Evolutionary conservation across 345 rosid genomes (phyloP), one percentile per base, ranked within the genome.

Genomic region (Cochlearia excelsa): DNA sequence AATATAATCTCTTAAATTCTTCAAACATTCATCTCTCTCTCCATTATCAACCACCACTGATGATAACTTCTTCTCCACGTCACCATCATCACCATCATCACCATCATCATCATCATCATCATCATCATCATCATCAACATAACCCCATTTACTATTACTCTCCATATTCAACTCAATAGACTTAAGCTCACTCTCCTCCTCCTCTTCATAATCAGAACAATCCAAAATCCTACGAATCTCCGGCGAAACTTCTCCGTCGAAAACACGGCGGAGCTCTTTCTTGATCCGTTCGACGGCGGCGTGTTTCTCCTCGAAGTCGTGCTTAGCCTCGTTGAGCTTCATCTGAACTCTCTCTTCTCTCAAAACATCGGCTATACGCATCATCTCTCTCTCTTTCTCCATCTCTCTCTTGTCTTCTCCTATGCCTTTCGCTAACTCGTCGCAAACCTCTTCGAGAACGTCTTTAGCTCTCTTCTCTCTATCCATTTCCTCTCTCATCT

Each of bases 311-410:
- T 93, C 95, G 10, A 87, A 93, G 45, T 85, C 85, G 63, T 79
- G 79, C 41, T 75, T 85, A 0, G 99, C 99, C 30, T 93, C 99
- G 0, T 76, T 82, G 3, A 93, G 88, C 80, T 93, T 93, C 99
- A 93, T 93, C 72, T 93, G 97, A 37, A 93, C 90, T 58, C 99
- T 75, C 74, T 93, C 97, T 75, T 93, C 97, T 0, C 99, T 86
- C 74, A 87, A 64, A 29, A 87, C 85, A 73, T 89, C 99, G 3
- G 97, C 99, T 3, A 93, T 66, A 57, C 80, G 95, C 79, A 93
- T 87, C 97, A 93, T 93, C 67, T 87, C 87, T 77, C 99, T 82
- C 71, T 93, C 99, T 70, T 84, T 82, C 73, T 89, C 99, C 44
- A 89, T 84, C 65, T 93, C 97, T 39, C 87, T 89, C 52, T 85